A percentile compares a stretch with the other conserved stretches of the same genome.
Evolutionary conservation across 192 early-diverging fungal species (phyloP).

Genomic region (Backusella psychrophila): DNA sequence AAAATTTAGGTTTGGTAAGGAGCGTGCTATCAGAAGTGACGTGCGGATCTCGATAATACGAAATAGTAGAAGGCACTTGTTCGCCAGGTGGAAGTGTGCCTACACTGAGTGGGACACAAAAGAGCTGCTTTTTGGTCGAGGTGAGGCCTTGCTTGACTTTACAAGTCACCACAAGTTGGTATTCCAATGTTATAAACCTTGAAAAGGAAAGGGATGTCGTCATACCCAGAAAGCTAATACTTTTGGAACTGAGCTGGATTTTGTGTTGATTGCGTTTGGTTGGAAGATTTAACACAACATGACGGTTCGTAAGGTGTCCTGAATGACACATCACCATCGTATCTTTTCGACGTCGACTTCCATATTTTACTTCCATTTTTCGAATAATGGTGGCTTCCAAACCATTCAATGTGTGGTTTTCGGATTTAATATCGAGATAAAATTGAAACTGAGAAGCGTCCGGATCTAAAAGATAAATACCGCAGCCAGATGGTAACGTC

Average conservation of each 20-base stretch:
- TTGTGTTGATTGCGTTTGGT: not conserved
- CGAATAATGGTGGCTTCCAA: not conserved
- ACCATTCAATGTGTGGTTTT: not conserved
- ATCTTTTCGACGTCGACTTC: not conserved
- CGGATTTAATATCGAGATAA: not conserved
- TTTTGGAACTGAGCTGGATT: not conserved
- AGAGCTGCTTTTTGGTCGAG: not conserved
- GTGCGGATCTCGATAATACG: not conserved
- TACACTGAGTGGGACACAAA: not conserved
- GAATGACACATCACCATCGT: not conserved
- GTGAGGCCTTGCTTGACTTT: not conserved
- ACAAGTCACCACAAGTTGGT: not conserved
- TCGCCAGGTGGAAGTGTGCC: not conserved
- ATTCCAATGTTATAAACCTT: not conserved
- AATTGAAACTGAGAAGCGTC: not conserved
- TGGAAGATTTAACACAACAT: not conserved
- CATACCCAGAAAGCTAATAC: not conserved
- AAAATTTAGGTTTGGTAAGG: constrained; percentile 12
- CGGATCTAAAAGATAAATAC: not conserved
- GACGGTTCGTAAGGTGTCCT: not conserved
- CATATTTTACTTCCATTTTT: not conserved
- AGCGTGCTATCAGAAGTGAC: not conserved
- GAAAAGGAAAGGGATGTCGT: constrained; percentile 4
- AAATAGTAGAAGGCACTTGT: not conserved
- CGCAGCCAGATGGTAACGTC: not conserved